phyloP scores from a whole-genome alignment of 345 rosid genomes.

The Citrus sinensis region DNA sequence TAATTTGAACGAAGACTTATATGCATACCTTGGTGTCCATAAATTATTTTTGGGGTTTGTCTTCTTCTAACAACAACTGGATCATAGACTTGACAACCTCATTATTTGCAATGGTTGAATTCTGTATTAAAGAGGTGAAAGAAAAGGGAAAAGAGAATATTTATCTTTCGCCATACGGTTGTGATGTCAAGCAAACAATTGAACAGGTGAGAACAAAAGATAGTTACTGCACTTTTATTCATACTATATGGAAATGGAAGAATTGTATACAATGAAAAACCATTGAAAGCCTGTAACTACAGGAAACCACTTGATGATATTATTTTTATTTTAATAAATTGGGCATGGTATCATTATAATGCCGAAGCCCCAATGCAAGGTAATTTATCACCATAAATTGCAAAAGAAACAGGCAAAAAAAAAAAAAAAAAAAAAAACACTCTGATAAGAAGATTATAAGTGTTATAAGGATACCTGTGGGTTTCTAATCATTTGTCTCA shows the following conservation, averaged over 20 bases:
- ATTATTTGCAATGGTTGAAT: slow-evolving; percentile 49
- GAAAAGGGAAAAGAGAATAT: not conserved
- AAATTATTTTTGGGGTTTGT: slow-evolving; percentile 31
- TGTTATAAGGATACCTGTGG: slow-evolving; percentile 49
- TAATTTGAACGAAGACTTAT: not conserved
- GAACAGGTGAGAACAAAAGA: not conserved
- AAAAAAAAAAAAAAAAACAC: not conserved
- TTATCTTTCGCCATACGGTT: not conserved
- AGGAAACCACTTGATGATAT: not conserved
- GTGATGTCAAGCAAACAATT: not conserved
- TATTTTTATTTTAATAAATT: not conserved
- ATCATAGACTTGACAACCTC: slow-evolving; percentile 78
- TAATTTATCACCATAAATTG: not conserved
- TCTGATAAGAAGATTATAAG: not conserved
- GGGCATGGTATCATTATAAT: not conserved
- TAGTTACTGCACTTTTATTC: not conserved
- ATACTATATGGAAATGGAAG: not conserved
- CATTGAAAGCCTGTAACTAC: not conserved
- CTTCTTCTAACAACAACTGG: slow-evolving; percentile 71
- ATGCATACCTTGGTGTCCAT: slow-evolving; percentile 4
- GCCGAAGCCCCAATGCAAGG: not conserved
- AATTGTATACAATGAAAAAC: not conserved
- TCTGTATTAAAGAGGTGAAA: slow-evolving; percentile 29
- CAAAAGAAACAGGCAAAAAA: not conserved
- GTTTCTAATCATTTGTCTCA: slow-evolving; percentile 65